Evolutionary conservation across 345 rosid species (phyloP).

Genomic region (Physaria fendleri): DNA sequence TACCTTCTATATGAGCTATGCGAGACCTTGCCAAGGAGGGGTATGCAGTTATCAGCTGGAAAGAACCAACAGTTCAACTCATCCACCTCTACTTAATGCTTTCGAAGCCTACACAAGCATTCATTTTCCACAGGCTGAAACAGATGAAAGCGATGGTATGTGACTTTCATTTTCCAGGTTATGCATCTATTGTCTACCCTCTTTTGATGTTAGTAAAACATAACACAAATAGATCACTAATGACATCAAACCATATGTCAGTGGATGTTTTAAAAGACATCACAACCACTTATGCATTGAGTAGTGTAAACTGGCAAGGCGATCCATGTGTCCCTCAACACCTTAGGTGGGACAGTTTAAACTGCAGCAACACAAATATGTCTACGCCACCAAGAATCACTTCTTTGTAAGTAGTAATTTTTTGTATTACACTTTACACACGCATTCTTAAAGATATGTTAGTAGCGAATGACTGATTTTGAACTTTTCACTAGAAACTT

Average conservation of each 20-base stretch:
- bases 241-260: background rate
- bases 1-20: background rate
- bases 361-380: background rate
- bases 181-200: no score
- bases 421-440: no score
- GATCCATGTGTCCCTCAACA: constrained; percentile 21
- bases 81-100: constrained; percentile 34
- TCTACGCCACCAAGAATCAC: constrained; percentile 13
- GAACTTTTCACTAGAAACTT: constrained; percentile 16
- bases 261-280: constrained; percentile 1
- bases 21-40: background rate
- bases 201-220: no score
- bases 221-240: background rate
- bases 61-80: constrained; percentile 19
- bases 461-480: background rate
- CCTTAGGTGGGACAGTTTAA: background rate
- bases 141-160: constrained; percentile 31
- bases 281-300: background rate
- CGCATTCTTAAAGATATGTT: background rate
- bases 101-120: constrained; percentile 26
- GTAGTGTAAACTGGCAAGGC: constrained; percentile 3
- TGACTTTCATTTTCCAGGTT: no score
- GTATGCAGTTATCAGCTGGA: background rate
- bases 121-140: constrained; percentile 16
- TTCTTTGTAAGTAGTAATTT: constrained; percentile 8